Base-by-base conservation (phyloP, 2,329 filamentous ascomycete species). In the Clonostachys rosea region DNA sequence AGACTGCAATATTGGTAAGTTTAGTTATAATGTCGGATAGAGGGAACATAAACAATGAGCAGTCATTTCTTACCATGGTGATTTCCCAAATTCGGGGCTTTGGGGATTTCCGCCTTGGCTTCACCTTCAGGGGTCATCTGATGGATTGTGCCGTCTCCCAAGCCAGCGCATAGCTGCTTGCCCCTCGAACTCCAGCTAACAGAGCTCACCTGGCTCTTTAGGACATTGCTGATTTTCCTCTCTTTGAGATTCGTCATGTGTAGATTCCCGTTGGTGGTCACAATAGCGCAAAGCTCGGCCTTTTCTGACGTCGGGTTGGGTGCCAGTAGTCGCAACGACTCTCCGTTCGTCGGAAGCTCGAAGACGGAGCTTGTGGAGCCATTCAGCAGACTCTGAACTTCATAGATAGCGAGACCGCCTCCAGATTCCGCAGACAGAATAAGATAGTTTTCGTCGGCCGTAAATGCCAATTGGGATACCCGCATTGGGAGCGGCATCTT, bases 111-210 rank as follows among this genome's bases (percentile, higher is more conserved):
- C 35, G 78, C 91, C 67, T 92, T 94, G 30, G 80, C 75, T 39
- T 78, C 78, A 42, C 92, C 92, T 56, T 89, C 81, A 0, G 87
- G 89, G 8, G 88, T 90, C 79, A 97, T 86, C 64, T 96, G 91
- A 47, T 80, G 79, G 45, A 87, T 84, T 12, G 83, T 84, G 49
- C 94, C 94, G 66, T 96, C 83, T 7, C 76, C 83, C 56, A 94
- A 74, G 14, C 95, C 94, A 54, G 89, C 91, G 41, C 95, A 85
- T 40, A 99, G 74, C 62, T 97, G 92, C 64, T 96, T 99, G 42
- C 94, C 94, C 62, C 86, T 89, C 50, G 83, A 86, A 64, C 94
- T 99, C 94, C 95, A 99, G 47, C 88, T 86, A 6, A 89, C 79
- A 58, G 87, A 94, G 61, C 85, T 91, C 30, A 95, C 91, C 43